A percentile compares a stretch with the other conserved stretches of the same genome.
These are phyloP conservation scores for Tuber melanosporum DNA, from an alignment of 495 filamentous ascomycete species.

Conservation along the genomic window DNA sequence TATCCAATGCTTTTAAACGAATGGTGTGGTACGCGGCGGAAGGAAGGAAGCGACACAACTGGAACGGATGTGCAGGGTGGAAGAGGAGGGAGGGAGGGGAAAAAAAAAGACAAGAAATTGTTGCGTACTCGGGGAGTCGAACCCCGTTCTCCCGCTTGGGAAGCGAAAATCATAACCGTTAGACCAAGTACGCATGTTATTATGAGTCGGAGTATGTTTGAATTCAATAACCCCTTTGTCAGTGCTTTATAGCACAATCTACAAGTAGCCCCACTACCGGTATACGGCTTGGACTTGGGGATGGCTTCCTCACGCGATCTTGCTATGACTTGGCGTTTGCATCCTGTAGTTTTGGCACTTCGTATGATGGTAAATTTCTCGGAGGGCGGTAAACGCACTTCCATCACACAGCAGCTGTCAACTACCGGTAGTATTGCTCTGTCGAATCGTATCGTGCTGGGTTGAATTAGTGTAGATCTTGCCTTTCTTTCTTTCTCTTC, in stretches of 20 bases:
- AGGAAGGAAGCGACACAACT: neutral
- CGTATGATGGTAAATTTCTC: neutral
- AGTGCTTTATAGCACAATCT: too few species aligned
- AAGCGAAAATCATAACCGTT: slow-evolving; percentile 36
- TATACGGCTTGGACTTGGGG: neutral
- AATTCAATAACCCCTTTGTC: neutral
- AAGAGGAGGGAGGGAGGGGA: too few species aligned
- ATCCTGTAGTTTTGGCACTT: neutral
- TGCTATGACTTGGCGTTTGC: neutral
- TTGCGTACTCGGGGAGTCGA: slow-evolving; percentile 30
- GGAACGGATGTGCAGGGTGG: too few species aligned
- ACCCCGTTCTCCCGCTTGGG: slow-evolving; percentile 34
- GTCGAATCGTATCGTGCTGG: neutral
- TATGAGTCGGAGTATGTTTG: neutral
- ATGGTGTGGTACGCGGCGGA: neutral
- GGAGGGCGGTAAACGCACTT: neutral
- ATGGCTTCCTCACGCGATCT: neutral
- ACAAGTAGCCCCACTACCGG: too few species aligned
- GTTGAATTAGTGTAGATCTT: neutral
- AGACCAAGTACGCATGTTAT: slow-evolving; percentile 26
- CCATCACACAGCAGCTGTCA: neutral
- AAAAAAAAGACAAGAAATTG: neutral
- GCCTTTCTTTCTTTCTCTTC: neutral
- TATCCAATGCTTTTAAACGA: neutral
- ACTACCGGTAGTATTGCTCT: neutral